These are phyloP conservation scores for Daedaleopsis nitida DNA, from an alignment of 768 basidiomycete genomes.

Conservation along the genomic window DNA sequence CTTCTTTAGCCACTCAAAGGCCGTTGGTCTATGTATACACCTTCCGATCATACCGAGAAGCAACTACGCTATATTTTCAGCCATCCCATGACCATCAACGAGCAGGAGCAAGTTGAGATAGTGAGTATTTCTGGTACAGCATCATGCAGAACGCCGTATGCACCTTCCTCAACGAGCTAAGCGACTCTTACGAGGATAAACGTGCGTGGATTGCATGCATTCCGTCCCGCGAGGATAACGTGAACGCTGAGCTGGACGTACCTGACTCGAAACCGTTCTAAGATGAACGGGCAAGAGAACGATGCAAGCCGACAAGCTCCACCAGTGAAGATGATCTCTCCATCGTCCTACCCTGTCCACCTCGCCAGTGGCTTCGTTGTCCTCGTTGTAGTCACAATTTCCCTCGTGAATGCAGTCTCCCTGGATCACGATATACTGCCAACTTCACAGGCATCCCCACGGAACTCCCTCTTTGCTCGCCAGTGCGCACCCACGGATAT, in stretches of 20 bases:
- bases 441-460: constrained; percentile 7
- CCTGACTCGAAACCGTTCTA: not conserved
- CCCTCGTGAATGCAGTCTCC: constrained; percentile 4
- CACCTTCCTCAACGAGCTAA: too few species aligned
- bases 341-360: constrained; percentile 1
- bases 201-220: too few species aligned
- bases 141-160: constrained; percentile 7
- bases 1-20: not conserved
- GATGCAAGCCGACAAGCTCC: not conserved
- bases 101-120: not conserved
- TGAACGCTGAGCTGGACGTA: too few species aligned
- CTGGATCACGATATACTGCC: not conserved
- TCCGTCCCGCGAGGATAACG: too few species aligned
- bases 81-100: constrained; percentile 9
- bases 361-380: constrained; percentile 6
- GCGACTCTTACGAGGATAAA: too few species aligned
- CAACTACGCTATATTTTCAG: constrained; percentile 6
- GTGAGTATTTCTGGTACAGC: not conserved
- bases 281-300: not conserved
- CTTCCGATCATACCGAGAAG: constrained; percentile 8
- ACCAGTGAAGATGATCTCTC: constrained; percentile 3
- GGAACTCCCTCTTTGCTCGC: constrained; percentile 9
- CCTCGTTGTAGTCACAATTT: constrained; percentile 12
- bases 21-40: not conserved
- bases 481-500: constrained; percentile 28